Conservation (phyloP, 805 yeast genomes). For the Suhomyces sp. region DNA sequence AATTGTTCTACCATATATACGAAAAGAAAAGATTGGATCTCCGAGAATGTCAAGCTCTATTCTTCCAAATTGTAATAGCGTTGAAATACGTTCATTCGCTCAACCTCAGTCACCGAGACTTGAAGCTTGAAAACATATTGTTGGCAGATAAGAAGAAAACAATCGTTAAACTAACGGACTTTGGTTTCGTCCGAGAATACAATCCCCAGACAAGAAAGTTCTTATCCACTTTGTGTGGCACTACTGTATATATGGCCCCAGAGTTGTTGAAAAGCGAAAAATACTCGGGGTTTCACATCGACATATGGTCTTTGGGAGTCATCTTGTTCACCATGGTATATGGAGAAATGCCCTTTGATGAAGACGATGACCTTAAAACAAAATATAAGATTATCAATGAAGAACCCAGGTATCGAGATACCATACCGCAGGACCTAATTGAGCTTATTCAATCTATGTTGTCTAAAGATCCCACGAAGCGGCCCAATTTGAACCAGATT, state of each 20-base stretch:
- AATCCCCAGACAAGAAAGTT: slow-evolving; percentile 43
- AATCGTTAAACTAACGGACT: slow-evolving; percentile 78
- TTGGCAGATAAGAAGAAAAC: slow-evolving; percentile 50
- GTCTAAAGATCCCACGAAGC: slow-evolving; percentile 57
- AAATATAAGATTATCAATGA: slow-evolving; percentile 57
- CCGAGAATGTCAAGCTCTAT: slow-evolving; percentile 50
- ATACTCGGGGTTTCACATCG: slow-evolving; percentile 78
- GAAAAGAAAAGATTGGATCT: slow-evolving; percentile 48
- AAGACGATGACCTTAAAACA: slow-evolving; percentile 67
- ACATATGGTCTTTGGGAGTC: slow-evolving; percentile 90
- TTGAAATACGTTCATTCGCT: slow-evolving; percentile 72
- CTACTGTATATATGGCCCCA: slow-evolving; percentile 96
- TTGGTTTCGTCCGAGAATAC: slow-evolving; percentile 87
- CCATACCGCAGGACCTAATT: slow-evolving; percentile 48
- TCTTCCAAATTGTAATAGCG: slow-evolving; percentile 64
- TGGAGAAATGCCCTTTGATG: slow-evolving; percentile 91
- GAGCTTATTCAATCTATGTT: slow-evolving; percentile 54
- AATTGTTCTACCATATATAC: slow-evolving; percentile 65
- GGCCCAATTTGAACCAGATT: slow-evolving; percentile 51
- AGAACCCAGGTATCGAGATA: slow-evolving; percentile 57
- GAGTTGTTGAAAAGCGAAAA: slow-evolving; percentile 68
- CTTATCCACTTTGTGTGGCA: slow-evolving; percentile 87
- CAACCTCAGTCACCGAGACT: slow-evolving; percentile 80
- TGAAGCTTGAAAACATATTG: slow-evolving; percentile 76
- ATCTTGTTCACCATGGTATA: slow-evolving; percentile 79